phyloP scores from a whole-genome alignment of 345 rosid genomes.

The Acer negundo region DNA sequence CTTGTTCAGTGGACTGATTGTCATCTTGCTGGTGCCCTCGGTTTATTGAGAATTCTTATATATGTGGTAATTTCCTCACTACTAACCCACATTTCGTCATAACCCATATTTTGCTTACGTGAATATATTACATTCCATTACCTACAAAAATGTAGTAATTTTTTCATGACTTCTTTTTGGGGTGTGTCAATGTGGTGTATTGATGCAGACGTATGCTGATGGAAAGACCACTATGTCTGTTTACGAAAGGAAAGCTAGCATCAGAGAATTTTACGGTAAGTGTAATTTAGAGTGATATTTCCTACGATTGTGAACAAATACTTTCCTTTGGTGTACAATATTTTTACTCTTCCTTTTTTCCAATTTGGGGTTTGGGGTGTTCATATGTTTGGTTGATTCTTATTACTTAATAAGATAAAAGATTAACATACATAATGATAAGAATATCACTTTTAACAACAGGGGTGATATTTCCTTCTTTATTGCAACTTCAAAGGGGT shows the following conservation, averaged over 20 bases:
- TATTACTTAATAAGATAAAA: too few species aligned
- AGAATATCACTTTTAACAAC: slow-evolving; percentile 8
- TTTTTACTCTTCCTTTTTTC: neutral
- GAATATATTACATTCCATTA: slow-evolving; percentile 1
- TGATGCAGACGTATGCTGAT: slow-evolving; percentile 73
- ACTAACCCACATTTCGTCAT: neutral
- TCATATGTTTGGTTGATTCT: too few species aligned
- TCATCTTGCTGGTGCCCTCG: slow-evolving; percentile 89
- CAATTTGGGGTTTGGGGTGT: too few species aligned
- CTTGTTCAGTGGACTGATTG: slow-evolving; percentile 97
- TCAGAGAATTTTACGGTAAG: slow-evolving; percentile 85
- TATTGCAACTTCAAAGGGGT: slow-evolving; percentile 71
- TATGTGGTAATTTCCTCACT: slow-evolving; percentile 52
- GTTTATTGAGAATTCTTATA: slow-evolving; percentile 83
- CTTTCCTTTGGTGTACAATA: neutral
- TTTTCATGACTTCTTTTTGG: slow-evolving; percentile 15
- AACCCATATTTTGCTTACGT: neutral
- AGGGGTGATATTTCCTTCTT: slow-evolving; percentile 81
- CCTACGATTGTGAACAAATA: neutral
- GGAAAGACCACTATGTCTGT: slow-evolving; percentile 88
- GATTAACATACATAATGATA: neutral
- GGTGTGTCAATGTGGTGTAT: slow-evolving; percentile 21
- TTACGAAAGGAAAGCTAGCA: slow-evolving; percentile 81
- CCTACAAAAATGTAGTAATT: slow-evolving; percentile 12
- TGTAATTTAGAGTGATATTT: neutral